Percentiles rank a stretch among this genome's conserved stretches.
These are phyloP conservation scores for Coemansia sp. DNA, from an alignment of 192 early-diverging fungal species.

Conservation along the genomic window DNA sequence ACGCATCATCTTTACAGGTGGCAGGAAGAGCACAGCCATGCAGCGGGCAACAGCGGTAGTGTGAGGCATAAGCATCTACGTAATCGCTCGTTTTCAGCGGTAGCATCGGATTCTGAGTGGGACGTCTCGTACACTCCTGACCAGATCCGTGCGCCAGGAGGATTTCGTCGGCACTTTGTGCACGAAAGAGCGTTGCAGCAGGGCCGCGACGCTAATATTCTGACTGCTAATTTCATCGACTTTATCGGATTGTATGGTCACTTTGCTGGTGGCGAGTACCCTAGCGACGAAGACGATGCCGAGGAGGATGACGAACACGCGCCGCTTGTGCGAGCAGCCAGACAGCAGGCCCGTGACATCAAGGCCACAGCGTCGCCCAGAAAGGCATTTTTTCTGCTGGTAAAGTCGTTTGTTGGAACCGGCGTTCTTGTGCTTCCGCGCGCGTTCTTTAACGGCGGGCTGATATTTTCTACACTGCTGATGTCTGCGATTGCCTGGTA, in stretches of 20 bases:
- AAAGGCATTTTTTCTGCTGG: conserved; percentile 74
- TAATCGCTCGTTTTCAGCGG: conserved; percentile 40
- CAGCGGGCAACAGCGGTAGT: conserved; percentile 7
- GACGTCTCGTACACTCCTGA: conserved; percentile 53
- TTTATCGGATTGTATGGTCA: conserved; percentile 91
- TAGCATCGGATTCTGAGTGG: conserved; percentile 59
- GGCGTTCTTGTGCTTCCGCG: conserved; percentile 73
- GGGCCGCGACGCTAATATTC: conserved; percentile 62
- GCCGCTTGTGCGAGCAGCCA: conserved; percentile 12
- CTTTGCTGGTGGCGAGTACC: conserved; percentile 91
- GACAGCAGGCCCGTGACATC: conserved; percentile 33
- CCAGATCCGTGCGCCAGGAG: conserved; percentile 74
- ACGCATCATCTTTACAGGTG: conserved; percentile 91
- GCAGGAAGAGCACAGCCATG: conserved; percentile 60
- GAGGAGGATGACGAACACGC: conserved; percentile 51
- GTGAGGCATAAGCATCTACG: conserved; percentile 25
- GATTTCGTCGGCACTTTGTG: conserved; percentile 86
- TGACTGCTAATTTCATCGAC: conserved; percentile 93
- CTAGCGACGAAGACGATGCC: conserved; percentile 73
- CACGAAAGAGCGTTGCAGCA: conserved; percentile 65
- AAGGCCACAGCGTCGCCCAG: conserved; percentile 62
- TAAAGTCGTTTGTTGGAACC: conserved; percentile 82
- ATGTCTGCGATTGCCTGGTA: conserved; percentile 62
- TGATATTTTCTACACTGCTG: conserved; percentile 60
- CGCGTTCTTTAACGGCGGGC: conserved; percentile 75